Conservation (phyloP, 2,329 filamentous ascomycete genomes). For the Rosellinia necatrix region DNA sequence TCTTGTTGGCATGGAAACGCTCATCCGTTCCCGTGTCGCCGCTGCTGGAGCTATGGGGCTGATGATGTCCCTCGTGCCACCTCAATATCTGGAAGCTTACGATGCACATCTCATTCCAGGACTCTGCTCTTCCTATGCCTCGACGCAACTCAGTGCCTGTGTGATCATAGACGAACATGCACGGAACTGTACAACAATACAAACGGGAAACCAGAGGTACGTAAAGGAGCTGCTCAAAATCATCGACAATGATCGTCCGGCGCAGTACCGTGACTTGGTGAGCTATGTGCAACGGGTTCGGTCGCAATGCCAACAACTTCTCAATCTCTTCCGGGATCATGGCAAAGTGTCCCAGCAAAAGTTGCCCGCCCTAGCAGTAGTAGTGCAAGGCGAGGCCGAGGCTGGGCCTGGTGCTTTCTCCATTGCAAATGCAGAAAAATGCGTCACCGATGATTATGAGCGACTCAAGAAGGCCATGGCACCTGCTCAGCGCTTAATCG, state of each 20-base stretch:
- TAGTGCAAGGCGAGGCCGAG: slow-evolving; percentile 91
- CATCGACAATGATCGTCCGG: slow-evolving; percentile 79
- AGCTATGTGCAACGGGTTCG: slow-evolving; percentile 88
- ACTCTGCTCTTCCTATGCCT: slow-evolving; percentile 75
- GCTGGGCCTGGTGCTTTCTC: slow-evolving; percentile 94
- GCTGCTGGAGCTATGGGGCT: slow-evolving; percentile 86
- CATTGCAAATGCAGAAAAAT: slow-evolving; percentile 83
- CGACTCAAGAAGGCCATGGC: slow-evolving; percentile 86
- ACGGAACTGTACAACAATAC: slow-evolving; percentile 53
- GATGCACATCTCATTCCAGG: slow-evolving; percentile 68
- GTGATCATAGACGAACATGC: slow-evolving; percentile 91
- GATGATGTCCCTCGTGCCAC: slow-evolving; percentile 78
- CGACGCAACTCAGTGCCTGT: slow-evolving; percentile 81
- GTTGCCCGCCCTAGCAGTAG: slow-evolving; percentile 80
- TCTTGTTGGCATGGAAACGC: slow-evolving; percentile 83
- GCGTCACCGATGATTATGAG: slow-evolving; percentile 84
- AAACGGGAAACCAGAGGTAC: slow-evolving; percentile 62
- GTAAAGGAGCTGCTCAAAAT: slow-evolving; percentile 71
- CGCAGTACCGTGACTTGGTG: slow-evolving; percentile 86
- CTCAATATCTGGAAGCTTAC: slow-evolving; percentile 64
- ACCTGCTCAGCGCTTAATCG: slow-evolving; percentile 84
- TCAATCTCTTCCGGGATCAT: slow-evolving; percentile 90
- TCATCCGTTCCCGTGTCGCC: slow-evolving; percentile 87
- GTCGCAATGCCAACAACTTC: slow-evolving; percentile 86
- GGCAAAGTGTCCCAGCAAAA: slow-evolving; percentile 77